Base-by-base conservation (phyloP, 768 basidiomycete species). In the Holtermannia corniformis region DNA sequence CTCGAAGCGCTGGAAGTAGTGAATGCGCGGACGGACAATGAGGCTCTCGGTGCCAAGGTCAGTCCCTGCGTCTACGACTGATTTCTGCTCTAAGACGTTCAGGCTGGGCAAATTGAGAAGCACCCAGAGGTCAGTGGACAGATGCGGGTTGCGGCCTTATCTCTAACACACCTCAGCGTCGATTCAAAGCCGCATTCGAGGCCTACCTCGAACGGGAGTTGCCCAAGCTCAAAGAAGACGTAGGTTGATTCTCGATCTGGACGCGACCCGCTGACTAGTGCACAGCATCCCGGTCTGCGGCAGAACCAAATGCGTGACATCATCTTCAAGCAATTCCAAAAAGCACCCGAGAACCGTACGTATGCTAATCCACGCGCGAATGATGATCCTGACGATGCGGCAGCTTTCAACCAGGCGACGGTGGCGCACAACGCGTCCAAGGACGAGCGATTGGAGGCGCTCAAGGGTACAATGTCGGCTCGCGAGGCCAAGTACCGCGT, bases 311-410 rank as follows among this genome's bases (percentile, higher is more conserved):
- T 93, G 72, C 84, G 89, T 81, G 91, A 96, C 55, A 74, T 90
- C 46, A 74, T 95, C 45, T 84, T 81, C 80, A 95, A 93, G 74
- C 82, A 88, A 71, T 96, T 96, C 82, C 87, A 95, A 72, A 96
- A 95, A 72, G 84, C 87, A 1, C 87, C 90, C 0, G 91, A 95
- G 57, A 95, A 95, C 87, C 91, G 90, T 92, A 74, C 67, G 85
- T 72, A 1, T 23, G 42, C 43, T 25, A 10, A 20, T 47, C 26
- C 20, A 22, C 25, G 19, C 41, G 48, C 40, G 22, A 22, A 14
- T 49, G 22, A 5, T n/a, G 16, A 32, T 57, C 22, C 25, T 49
- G 45, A 19, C 21, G 23, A n/a, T 50, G 2, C 27, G 47, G 11
- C 32, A 68, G 67, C 67, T 43, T 93, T 86, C 77, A 93, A 93